Conservation (phyloP, 2,329 filamentous ascomycete genomes). For the Diaporthe humulicola region DNA sequence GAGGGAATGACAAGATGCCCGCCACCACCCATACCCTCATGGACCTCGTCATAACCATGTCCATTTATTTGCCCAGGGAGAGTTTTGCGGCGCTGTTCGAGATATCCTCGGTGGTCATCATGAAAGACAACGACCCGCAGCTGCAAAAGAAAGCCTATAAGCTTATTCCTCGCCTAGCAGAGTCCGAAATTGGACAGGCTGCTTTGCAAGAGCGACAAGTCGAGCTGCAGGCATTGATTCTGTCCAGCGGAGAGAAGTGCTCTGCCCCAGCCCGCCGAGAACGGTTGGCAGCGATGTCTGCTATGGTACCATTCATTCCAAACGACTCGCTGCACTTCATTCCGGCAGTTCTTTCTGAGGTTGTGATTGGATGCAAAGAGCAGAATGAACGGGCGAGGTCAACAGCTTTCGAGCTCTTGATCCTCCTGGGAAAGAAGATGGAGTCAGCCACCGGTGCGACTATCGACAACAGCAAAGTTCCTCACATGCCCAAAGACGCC, state of each 20-base stretch:
- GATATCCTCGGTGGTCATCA: slow-evolving; percentile 86
- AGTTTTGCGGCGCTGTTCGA: slow-evolving; percentile 89
- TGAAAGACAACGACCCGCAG: slow-evolving; percentile 86
- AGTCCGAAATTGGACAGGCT: slow-evolving; percentile 81
- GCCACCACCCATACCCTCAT: slow-evolving; percentile 95
- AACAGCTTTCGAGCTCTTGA: slow-evolving; percentile 89
- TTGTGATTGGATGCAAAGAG: slow-evolving; percentile 97
- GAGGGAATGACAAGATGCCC: slow-evolving; percentile 81
- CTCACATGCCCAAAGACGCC: slow-evolving; percentile 87
- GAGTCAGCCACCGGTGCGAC: slow-evolving; percentile 72
- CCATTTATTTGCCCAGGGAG: slow-evolving; percentile 88
- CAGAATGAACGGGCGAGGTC: slow-evolving; percentile 95
- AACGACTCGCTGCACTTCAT: slow-evolving; percentile 90
- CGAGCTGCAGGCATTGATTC: slow-evolving; percentile 86
- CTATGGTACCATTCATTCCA: slow-evolving; percentile 84
- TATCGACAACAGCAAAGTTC: slow-evolving; percentile 88
- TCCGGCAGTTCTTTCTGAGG: slow-evolving; percentile 89
- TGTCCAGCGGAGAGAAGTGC: slow-evolving; percentile 85
- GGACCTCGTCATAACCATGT: slow-evolving; percentile 96
- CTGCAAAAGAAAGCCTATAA: slow-evolving; percentile 99
- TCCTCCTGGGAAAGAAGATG: slow-evolving; percentile 89
- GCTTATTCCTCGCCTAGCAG: slow-evolving; percentile 89
- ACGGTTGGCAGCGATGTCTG: slow-evolving; percentile 84
- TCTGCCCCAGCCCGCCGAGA: slow-evolving; percentile 89
- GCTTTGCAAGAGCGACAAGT: slow-evolving; percentile 81